phyloP scores from a whole-genome alignment of 2,329 filamentous ascomycete genomes.

The Orbilia javanica region DNA sequence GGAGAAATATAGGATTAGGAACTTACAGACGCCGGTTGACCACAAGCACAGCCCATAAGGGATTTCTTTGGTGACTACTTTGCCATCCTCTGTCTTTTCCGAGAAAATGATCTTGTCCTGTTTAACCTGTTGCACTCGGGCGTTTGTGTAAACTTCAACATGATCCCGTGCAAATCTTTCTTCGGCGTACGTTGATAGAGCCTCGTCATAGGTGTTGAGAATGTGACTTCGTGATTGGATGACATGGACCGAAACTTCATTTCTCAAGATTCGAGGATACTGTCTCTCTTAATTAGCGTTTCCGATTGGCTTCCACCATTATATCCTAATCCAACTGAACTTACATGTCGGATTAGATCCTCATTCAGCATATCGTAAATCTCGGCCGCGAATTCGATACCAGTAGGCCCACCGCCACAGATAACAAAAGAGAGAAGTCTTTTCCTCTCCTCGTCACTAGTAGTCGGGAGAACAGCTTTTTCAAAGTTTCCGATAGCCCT shows the following conservation, averaged over 20 bases:
- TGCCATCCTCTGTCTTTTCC: conserved; percentile 80
- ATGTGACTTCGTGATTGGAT: conserved; percentile 96
- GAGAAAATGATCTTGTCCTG: conserved; percentile 88
- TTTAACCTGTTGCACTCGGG: conserved; percentile 89
- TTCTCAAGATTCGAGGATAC: conserved; percentile 91
- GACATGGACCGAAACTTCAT: conserved; percentile 96
- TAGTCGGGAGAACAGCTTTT: conserved; percentile 90
- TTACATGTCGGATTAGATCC: conserved; percentile 71
- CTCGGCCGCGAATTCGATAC: conserved; percentile 97
- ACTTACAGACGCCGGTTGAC: conserved; percentile 86
- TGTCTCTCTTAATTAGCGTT: conserved; percentile 64
- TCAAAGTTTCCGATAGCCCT: conserved; percentile 90
- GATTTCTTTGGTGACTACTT: conserved; percentile 86
- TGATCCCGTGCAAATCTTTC: conserved; percentile 89
- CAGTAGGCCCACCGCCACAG: conserved; percentile 93
- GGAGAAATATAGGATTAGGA: no score
- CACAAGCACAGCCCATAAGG: conserved; percentile 96
- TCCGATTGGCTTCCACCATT: not conserved
- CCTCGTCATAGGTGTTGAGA: conserved; percentile 97
- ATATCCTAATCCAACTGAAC: not conserved
- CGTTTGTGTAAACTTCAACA: conserved; percentile 91
- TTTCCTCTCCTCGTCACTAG: conserved; percentile 84
- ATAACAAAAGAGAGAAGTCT: conserved; percentile 95
- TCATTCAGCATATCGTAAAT: conserved; percentile 97
- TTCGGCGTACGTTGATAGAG: conserved; percentile 91